Base-by-base conservation (phyloP, 1,284 basidiomycete genomes). In the Anthracocystis walkeri region DNA sequence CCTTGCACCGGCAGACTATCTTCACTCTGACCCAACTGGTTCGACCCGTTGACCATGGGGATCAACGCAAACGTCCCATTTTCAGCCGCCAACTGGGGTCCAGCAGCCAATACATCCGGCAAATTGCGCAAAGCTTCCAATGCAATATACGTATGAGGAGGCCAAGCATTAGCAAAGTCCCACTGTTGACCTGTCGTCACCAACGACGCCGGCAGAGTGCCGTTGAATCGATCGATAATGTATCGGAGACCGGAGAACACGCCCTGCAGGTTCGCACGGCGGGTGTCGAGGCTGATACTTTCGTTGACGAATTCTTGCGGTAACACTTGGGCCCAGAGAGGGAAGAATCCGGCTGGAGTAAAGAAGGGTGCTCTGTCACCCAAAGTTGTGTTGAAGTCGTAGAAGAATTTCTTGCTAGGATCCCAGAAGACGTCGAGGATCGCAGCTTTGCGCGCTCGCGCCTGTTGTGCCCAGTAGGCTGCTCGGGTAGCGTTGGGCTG, bases 361-460 rank as follows among this genome's bases (percentile, higher is more conserved):
- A 91, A 94, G 51, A 93, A 83, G 23, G 82, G 83, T 21, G 67
- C 58, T 16, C 72, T 72, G 21, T 61, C 63, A 14, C 56, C 52
- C 12, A 62, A 25, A 3, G 79, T 79, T 35, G 64, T 63, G 62
- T 82, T 82, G 86, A 91, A 95, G 85, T 94, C 93, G 84, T 95
- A 95, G 87, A 95, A 96, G 4, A 91, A 93, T 29, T 93, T 87
- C 87, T 92, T 93, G 3, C 86, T 86, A 0, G 90, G 75, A 82
- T 96, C 92, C 94, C 94, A 97, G 85, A 90, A 88, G 14, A 97
- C 88, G 82, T 97, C 95, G 45, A 95, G 87, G 65, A 97, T 90
- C 0, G 91, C 93, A 2, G 85, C 87, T 61, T 89, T 89, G 48
- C 93, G 87, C 5, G 86, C 86, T 0, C 87, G 83, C 0, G 93